These are phyloP conservation scores for Falciphora oryzae DNA, from an alignment of 2,329 filamentous ascomycete genomes.

Conservation along the genomic window DNA sequence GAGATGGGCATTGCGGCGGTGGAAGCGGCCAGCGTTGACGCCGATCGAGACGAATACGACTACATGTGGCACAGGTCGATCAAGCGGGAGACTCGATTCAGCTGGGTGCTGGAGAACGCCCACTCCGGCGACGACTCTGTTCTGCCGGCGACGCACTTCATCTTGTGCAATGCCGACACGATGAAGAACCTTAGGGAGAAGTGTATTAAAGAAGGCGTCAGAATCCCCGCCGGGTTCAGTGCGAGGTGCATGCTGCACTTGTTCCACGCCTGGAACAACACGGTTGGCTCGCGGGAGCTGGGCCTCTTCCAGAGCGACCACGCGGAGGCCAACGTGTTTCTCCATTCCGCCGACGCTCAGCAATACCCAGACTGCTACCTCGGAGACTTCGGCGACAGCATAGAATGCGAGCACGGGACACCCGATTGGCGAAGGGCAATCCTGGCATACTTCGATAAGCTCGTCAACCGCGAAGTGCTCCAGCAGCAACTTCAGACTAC, in stretches of 20 bases:
- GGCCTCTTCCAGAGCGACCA: neutral
- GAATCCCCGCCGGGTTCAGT: neutral
- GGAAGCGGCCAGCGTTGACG: neutral
- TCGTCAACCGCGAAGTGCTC: neutral
- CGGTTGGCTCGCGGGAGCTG: neutral
- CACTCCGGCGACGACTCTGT: too few species aligned
- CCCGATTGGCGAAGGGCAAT: neutral
- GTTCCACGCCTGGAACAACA: neutral
- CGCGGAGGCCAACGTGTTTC: neutral
- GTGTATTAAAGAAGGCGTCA: neutral
- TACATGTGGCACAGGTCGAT: neutral
- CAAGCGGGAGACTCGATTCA: neutral
- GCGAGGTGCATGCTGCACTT: neutral
- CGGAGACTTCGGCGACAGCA: slow-evolving; percentile 3
- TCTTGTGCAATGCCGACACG: neutral
- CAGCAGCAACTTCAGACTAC: too few species aligned
- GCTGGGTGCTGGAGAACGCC: neutral
- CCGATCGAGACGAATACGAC: neutral
- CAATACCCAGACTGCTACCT: slow-evolving; percentile 2
- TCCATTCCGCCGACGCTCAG: neutral
- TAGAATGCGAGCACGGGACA: neutral
- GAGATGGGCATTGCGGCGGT: neutral
- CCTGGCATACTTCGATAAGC: neutral
- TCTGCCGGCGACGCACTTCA: neutral
- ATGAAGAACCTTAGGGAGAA: neutral